Evolutionary conservation across 352 stramenopile genomes (phyloP).

Genomic region (Phytophthora ramorum): DNA sequence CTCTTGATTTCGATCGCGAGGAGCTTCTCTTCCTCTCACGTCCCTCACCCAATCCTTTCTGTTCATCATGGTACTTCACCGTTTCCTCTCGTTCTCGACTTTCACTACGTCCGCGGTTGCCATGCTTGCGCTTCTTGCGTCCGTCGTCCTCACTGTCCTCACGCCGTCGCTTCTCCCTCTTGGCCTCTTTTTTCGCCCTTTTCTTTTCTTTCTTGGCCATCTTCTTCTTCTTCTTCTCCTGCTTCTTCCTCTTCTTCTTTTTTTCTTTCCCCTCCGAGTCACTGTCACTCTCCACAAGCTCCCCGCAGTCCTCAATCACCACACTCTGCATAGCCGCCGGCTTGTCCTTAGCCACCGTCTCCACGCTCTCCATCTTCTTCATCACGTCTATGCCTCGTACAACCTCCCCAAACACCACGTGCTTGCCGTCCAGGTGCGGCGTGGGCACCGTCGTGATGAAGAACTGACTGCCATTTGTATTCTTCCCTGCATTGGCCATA

Average conservation of each 20-base stretch:
- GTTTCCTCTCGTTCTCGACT: slow-evolving; percentile 5
- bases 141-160: slow-evolving; percentile 6
- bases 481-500: slow-evolving; percentile 93
- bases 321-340: slow-evolving; percentile 83
- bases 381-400: slow-evolving; percentile 74
- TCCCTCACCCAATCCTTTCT: background rate
- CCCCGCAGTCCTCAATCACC: slow-evolving; percentile 95
- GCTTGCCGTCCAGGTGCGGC: slow-evolving; percentile 98
- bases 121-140: background rate
- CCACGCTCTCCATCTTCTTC: slow-evolving; percentile 91
- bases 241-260: slow-evolving; percentile 36
- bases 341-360: slow-evolving; percentile 86
- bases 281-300: slow-evolving; percentile 42
- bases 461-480: slow-evolving; percentile 88
- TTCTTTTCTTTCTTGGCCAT: slow-evolving; percentile 29
- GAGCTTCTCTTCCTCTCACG: background rate
- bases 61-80: background rate
- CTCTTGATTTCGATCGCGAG: slow-evolving; percentile 19
- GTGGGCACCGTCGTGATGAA: slow-evolving; percentile 89
- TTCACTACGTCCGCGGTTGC: background rate
- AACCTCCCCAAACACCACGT: slow-evolving; percentile 99
- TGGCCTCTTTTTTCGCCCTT: slow-evolving; percentile 12
- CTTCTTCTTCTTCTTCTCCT: slow-evolving; percentile 43
- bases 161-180: slow-evolving; percentile 6
- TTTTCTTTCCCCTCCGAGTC: slow-evolving; percentile 10